Evolutionary conservation across 202 grass and related monocot genomes (phyloP), one percentile per base, ranked within the genome.

Genomic region (Digitaria exilis): DNA sequence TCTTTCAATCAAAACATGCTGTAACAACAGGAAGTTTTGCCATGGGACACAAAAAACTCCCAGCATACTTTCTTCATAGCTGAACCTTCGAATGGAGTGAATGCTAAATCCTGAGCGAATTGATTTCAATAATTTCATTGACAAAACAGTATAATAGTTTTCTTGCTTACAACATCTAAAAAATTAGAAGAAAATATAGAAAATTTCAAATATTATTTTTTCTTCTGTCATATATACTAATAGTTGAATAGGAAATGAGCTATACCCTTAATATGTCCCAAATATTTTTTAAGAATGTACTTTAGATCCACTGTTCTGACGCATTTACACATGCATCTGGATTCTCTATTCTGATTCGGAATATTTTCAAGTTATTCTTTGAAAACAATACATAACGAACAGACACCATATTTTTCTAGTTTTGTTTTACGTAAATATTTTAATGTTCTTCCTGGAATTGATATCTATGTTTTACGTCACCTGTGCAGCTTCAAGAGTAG

Each of bases 401-500:
- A 18, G 9, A 70, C n/a, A n/a, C 1, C 32, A 25, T 37, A 65
- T 73, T 63, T 29, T 5, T 37, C 3, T 60, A 62, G 24, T 59
- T 59, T 59, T 10, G 3, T 4, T 32, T 46, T 82, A 30, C 62
- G 21, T 66, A 29, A 17, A 73, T 29, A 31, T 34, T 22, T 22
- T 37, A 28, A 46, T 14, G 22, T 74, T 55, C 13, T 37, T 5
- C 3, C 5, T 24, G 35, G 21, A 75, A 56, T 72, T 77, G n/a
- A 48, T 69, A 63, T 69, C 35, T 32, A 80, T 68, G 35, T 69
- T 86, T 13, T 71, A 4, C 16, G 7, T 48, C 30, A 26, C 12
- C 21, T 75, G 28, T 83, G 59, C 84, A 84, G 78, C 70, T 86
- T 90, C 51, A 71, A 89, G 75, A 54, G 72, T 78, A 92, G 87